Percentiles rank a stretch among this genome's conserved stretches.
These are phyloP conservation scores for Cryphonectria nitschkei DNA, from an alignment of 2,329 filamentous ascomycete genomes.

Conservation along the genomic window DNA sequence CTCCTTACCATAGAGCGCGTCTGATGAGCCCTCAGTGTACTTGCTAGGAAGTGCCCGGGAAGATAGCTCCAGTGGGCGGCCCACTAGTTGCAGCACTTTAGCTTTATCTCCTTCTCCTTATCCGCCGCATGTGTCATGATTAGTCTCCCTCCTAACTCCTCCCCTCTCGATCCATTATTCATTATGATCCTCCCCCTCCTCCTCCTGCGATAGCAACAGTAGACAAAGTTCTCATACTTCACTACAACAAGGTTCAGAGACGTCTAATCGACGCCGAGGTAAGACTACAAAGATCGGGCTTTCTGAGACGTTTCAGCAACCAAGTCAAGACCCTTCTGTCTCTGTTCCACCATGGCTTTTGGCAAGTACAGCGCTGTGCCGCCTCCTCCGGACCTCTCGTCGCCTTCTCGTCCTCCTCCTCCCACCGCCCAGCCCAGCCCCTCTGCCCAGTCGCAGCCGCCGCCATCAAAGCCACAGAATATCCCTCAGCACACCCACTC, in stretches of 20 bases:
- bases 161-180: not conserved
- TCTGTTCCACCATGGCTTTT: constrained; percentile 37
- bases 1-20: not conserved
- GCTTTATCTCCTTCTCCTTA: constrained; percentile 12
- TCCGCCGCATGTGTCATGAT: constrained; percentile 18
- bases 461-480: constrained; percentile 26
- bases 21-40: not conserved
- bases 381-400: constrained; percentile 33
- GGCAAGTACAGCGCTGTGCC: constrained; percentile 38
- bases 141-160: not conserved
- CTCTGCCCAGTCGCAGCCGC: constrained; percentile 1
- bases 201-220: too few relatives aligned
- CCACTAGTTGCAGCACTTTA: not conserved
- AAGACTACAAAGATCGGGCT: not conserved
- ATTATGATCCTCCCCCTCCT: not conserved
- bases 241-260: not conserved
- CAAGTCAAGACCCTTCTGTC: not conserved
- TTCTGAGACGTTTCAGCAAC: not conserved
- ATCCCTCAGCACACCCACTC: constrained; percentile 33
- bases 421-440: constrained; percentile 3
- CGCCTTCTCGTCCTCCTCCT: not conserved
- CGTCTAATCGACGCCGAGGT: not conserved
- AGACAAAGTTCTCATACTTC: not conserved
- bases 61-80: not conserved
- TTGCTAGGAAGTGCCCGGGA: not conserved